Evolutionary conservation across 75 land plant species (phyloP).

Genomic region (Cryptomeria japonica): DNA sequence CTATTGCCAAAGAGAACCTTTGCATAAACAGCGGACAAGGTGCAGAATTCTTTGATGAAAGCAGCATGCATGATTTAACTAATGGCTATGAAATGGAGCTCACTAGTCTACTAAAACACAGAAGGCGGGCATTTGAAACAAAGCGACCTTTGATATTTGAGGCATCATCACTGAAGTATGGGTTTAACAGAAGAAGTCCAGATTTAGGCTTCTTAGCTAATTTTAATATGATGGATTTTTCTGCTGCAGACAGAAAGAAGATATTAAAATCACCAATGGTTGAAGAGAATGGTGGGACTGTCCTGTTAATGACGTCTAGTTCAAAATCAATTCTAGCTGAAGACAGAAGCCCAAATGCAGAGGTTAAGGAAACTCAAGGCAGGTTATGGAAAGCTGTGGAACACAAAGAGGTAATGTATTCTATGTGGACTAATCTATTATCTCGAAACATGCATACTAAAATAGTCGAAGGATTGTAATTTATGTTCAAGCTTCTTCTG

Average conservation of each 20-base stretch:
- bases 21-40: neutral
- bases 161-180: neutral
- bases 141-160: constrained; percentile 1
- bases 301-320: neutral
- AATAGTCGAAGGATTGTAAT: neutral
- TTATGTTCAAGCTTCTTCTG: neutral
- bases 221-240: neutral
- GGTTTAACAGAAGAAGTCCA: neutral
- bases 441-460: neutral
- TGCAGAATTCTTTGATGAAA: neutral
- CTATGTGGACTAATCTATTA: neutral
- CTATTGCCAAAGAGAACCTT: neutral
- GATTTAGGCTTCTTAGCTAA: neutral
- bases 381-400: neutral
- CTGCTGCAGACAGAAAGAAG: neutral
- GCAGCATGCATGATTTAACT: neutral
- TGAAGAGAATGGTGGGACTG: neutral
- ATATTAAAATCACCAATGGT: neutral
- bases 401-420: constrained; percentile 1
- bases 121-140: neutral
- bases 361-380: neutral
- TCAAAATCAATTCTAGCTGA: neutral
- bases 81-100: neutral
- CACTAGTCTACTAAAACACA: neutral
- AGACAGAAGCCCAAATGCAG: neutral